These are phyloP conservation scores for Pulveroboletus ravenelii DNA, from an alignment of 768 basidiomycete species.

Conservation along the genomic window DNA sequence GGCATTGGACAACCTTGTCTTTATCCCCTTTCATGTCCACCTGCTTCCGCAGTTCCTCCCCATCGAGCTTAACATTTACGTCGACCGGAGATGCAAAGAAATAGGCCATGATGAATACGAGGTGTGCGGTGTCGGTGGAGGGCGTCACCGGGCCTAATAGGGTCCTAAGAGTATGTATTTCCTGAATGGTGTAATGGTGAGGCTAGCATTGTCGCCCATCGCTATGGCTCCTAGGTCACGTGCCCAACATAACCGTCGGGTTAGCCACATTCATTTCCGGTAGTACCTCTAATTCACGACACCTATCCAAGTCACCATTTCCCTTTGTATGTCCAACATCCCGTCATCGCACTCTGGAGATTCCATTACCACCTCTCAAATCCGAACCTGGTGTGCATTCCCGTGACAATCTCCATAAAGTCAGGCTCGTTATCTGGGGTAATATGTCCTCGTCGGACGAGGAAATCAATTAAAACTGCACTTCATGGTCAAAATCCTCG, in stretches of 20 bases:
- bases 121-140: not conserved
- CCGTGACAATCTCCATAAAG: slow-evolving; percentile 70
- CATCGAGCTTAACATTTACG: slow-evolving; percentile 82
- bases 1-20: slow-evolving; percentile 78
- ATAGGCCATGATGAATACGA: slow-evolving; percentile 50
- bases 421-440: slow-evolving; percentile 86
- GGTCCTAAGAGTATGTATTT: not conserved
- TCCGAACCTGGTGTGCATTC: slow-evolving; percentile 69
- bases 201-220: not conserved
- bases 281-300: no score
- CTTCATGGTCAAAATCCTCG: slow-evolving; percentile 1
- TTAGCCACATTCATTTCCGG: no score
- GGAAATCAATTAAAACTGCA: slow-evolving; percentile 80
- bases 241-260: not conserved
- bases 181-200: not conserved
- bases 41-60: slow-evolving; percentile 82
- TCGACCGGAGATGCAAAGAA: slow-evolving; percentile 92
- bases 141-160: not conserved
- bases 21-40: slow-evolving; percentile 89
- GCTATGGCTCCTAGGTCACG: slow-evolving; percentile 6
- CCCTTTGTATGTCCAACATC: no score
- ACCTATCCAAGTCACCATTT: no score
- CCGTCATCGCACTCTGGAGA: no score
- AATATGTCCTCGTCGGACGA: slow-evolving; percentile 80
- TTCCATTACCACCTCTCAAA: slow-evolving; percentile 46